Evolutionary conservation across 805 yeast species (phyloP), one percentile per base, ranked within the genome.

Genomic region (Saccharomyces cerevisiae): DNA sequence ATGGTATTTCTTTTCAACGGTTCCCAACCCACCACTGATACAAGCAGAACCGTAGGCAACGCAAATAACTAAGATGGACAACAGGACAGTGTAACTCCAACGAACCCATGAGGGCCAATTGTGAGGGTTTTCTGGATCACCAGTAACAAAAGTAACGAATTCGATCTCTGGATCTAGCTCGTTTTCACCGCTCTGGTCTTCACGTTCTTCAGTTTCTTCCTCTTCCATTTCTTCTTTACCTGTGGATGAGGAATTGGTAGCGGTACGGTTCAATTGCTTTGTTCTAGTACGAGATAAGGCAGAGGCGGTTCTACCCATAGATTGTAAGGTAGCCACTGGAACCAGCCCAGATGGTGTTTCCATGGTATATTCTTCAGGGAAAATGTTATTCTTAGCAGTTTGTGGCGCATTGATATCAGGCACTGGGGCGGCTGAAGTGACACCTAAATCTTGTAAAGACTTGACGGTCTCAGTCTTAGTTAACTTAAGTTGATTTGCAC

Each of bases 11-110:
- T 84, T 84, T 57, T 75, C 73, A 56, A 89, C 82, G 17, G 85
- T 75, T n/a, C 77, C 79, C 50, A 91, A 73, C 48, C 95, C 94
- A 61, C 96, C 96, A 27, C 96, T 85, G 62, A 89, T 85, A 67
- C 92, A 86, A 1, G 97, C 86, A 3, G 96, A 88, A 46, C 97
- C 97, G 68, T 88, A 90, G 1, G 97, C 97, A 30, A 92, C 96
- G 63, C 89, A 80, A 54, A 91, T 84, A 51, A 91, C 97, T 58
- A 87, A 76, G 31, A 81, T 59, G 1, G 96, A 83, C 26, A 88
- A 74, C 9, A 83, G 59, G 30, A 85, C 66, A 0, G 97, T 89
- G 66, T 85, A 87, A 1, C 69, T 2, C 88, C 91, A 83, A 66
- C 82, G 80, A 24, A 68, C 53, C 58, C 61, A 60, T 31, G 73